Evolutionary conservation across 768 basidiomycete species (phyloP), one percentile per base, ranked within the genome.

Genomic region (Termitomyces sp.): DNA sequence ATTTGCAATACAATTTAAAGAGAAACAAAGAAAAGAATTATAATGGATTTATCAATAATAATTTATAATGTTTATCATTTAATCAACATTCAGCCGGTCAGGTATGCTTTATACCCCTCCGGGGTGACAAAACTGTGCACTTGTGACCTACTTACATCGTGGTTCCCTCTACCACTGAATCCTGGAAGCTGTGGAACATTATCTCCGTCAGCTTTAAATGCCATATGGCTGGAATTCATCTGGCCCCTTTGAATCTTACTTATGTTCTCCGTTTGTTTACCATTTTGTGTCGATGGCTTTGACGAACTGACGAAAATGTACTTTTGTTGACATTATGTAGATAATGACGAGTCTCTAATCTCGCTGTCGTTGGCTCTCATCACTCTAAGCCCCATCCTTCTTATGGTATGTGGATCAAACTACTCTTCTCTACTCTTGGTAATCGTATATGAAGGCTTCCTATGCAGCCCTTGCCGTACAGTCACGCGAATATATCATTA

Each of bases 401-500:
- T 89, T 55, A 88, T 88, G 86, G 87, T 87, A 65, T 46, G 71
- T 62, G 17, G 14, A 27, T 16, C 9, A 1, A 2, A 27, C 27
- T 27, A 25, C 10, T 19, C 8, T 11, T 28, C 14, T 12, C 2
- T n/a, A 6, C 12, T 6, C 5, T 50, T 37, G 16, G 5, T 39
- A 11, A 19, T 14, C 5, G 2, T 4, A 34, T 28, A 14, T n/a
- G 5, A 40, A 93, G 90, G 83, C 91, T 35, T 86, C 89, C 12
- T 93, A 93, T 68, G 88, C 88, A 7, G 86, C 78, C 3, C 75
- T 93, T 10, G 80, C 84, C 2, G 78, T 90, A 3, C 82, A 86
- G 59, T 89, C 87, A 3, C 84, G 91, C 28, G 91, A 94, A 69
- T 79, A 88, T 50, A 72, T 86, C n/a, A 79, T 94, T 66, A 79